These are phyloP conservation scores for Pisolithus sp. DNA, from an alignment of 768 basidiomycete genomes.

Conservation along the genomic window DNA sequence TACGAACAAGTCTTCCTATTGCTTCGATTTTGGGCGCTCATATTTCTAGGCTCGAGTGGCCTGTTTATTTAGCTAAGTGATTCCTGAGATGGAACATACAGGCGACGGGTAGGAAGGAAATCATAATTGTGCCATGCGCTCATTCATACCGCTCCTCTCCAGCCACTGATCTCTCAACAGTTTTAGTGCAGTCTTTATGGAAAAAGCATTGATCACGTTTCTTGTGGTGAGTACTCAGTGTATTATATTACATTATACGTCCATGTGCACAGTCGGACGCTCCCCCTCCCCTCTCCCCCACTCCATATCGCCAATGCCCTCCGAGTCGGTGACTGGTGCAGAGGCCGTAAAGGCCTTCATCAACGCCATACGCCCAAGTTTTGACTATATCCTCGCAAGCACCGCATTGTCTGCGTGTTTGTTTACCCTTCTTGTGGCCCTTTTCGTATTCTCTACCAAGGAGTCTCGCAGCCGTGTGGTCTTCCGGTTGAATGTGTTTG, in stretches of 20 bases:
- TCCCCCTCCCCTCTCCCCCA: too few relatives aligned
- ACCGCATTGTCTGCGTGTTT: slow-evolving; percentile 25
- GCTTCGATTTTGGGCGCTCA: too few relatives aligned
- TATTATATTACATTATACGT: neutral
- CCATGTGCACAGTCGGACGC: neutral
- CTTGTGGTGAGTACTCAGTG: neutral
- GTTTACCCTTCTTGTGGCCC: slow-evolving; percentile 28
- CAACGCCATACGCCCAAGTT: slow-evolving; percentile 12
- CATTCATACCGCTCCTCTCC: too few relatives aligned
- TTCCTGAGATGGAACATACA: too few relatives aligned
- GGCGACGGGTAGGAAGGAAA: too few relatives aligned
- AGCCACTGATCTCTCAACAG: too few relatives aligned
- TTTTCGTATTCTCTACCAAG: slow-evolving; percentile 28
- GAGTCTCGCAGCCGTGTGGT: slow-evolving; percentile 21
- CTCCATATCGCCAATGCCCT: neutral
- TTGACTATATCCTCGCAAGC: slow-evolving; percentile 20
- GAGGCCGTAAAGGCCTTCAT: slow-evolving; percentile 5
- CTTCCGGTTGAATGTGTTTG: slow-evolving; percentile 29
- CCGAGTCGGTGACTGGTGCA: neutral
- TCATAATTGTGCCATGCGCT: too few relatives aligned
- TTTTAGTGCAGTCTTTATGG: too few relatives aligned
- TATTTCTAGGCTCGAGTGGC: too few relatives aligned
- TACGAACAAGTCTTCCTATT: too few relatives aligned
- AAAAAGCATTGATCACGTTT: too few relatives aligned
- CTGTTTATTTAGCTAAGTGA: too few relatives aligned